A percentile compares a stretch with the other conserved stretches of the same genome.
These are phyloP conservation scores for Smittium mucronatum DNA, from an alignment of 371 early-diverging fungal species.

Conservation along the genomic window DNA sequence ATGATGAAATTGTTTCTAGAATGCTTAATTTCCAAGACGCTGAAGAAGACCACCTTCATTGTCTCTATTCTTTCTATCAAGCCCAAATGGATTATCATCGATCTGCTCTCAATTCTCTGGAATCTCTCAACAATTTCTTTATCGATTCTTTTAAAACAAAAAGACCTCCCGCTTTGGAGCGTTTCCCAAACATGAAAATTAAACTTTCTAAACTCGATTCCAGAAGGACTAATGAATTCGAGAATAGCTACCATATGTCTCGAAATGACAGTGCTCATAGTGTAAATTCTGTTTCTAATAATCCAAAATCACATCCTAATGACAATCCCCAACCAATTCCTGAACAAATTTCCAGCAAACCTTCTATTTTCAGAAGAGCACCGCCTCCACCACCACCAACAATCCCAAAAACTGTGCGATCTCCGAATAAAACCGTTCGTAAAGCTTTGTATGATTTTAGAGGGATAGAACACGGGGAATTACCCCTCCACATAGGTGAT, in stretches of 20 bases:
- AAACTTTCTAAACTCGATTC: neutral
- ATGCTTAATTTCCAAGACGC: slow-evolving; percentile 54
- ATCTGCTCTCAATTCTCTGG: slow-evolving; percentile 31
- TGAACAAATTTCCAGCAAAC: neutral
- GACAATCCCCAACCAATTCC: neutral
- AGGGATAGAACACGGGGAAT: slow-evolving; percentile 49
- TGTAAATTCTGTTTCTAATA: neutral
- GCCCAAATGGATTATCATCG: slow-evolving; percentile 38
- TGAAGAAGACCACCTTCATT: slow-evolving; percentile 38
- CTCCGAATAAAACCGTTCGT: slow-evolving; percentile 14
- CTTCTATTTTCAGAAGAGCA: neutral
- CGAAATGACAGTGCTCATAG: neutral
- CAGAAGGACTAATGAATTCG: slow-evolving; percentile 15
- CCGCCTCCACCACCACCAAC: slow-evolving; percentile 17
- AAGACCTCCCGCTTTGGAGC: slow-evolving; percentile 8
- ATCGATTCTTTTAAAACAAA: slow-evolving; percentile 8
- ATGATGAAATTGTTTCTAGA: slow-evolving; percentile 45
- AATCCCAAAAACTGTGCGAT: slow-evolving; percentile 7
- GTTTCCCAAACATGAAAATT: neutral
- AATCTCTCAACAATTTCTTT: slow-evolving; percentile 18
- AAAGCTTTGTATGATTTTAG: slow-evolving; percentile 50
- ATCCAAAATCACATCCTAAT: neutral
- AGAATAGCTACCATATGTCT: slow-evolving; percentile 17
- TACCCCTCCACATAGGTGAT: slow-evolving; percentile 53
- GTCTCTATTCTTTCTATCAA: slow-evolving; percentile 35